Evolutionary conservation across 495 filamentous ascomycete genomes (phyloP).

Genomic region (Terfezia claveryi): DNA sequence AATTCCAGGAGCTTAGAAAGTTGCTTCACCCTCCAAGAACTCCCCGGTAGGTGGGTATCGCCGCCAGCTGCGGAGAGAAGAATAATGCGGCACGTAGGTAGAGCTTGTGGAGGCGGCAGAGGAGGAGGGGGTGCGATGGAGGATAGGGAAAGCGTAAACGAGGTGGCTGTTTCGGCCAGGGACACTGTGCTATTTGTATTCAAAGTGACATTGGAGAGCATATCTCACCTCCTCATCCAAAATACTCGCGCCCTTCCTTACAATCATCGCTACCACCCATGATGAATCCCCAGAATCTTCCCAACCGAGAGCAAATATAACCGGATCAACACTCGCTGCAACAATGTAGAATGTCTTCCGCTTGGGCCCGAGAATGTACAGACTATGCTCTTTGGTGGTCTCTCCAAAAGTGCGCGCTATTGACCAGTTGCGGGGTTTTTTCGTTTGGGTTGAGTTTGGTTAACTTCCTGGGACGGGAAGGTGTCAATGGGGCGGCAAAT

Average conservation of each 20-base stretch:
- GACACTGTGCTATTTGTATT: too few species aligned
- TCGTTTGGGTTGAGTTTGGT: constrained; percentile 2
- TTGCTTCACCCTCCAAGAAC: constrained; percentile 13
- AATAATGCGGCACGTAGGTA: neutral
- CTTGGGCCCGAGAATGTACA: constrained; percentile 15
- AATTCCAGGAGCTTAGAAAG: constrained; percentile 16
- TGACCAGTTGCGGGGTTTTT: constrained; percentile 10
- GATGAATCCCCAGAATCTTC: neutral
- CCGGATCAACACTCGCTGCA: neutral
- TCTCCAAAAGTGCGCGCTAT: constrained; percentile 16
- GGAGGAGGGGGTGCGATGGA: too few species aligned
- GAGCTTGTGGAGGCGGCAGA: neutral
- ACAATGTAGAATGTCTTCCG: constrained; percentile 12
- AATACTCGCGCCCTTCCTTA: neutral
- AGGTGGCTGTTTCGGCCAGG: too few species aligned
- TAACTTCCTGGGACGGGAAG: neutral
- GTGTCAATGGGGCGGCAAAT: neutral
- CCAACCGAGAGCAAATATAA: neutral
- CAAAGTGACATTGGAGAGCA: too few species aligned
- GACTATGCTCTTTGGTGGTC: constrained; percentile 13
- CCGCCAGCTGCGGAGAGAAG: neutral
- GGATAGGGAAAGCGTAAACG: too few species aligned
- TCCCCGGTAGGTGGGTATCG: neutral
- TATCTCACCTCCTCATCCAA: too few species aligned
- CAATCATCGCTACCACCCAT: neutral